Base-by-base conservation (phyloP, 202 grass and related monocot genomes). In the Setaria viridis region DNA sequence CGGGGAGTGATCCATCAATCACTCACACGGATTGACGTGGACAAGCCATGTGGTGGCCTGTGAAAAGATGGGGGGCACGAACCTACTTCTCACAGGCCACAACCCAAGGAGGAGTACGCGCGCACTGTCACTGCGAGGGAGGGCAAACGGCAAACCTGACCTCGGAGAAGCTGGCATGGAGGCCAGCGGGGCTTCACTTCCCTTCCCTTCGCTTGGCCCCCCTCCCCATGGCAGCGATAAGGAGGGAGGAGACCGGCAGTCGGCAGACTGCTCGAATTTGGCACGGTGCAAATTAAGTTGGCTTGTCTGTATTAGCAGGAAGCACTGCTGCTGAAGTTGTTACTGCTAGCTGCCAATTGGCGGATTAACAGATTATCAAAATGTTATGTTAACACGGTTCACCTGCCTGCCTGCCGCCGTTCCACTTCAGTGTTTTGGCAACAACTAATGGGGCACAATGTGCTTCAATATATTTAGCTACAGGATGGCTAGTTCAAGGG, bases 1-100 rank as follows among this genome's bases (percentile, higher is more conserved):
- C 3, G 59, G 34, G 48, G 25, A n/a, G 7, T 25, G 49, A 70
- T 58, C 33, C 43, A 56, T 47, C 79, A 55, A 14, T 67, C 72
- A 41, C 35, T 51, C 60, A 81, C 68, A 32, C 68, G 25, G 25
- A 83, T 75, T 69, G 80, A 90, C 84, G 60, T 80, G 80, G 76
- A 71, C 81, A 76, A 2, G 45, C 85, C 81, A 87, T 91, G 89
- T 87, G 89, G 85, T 48, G 69, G 6, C 75, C 79, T 60, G 89
- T 57, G 54, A 76, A 80, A 87, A 80, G 62, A 64, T 67, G 29
- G 76, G 76, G 54, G 58, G 47, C 51, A 50, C 48, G 11, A 56
- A 54, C 41, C 82, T 17, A 54, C 47, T 34, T 2, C 20, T 56
- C 25, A 60, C 10, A n/a, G 59, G 19, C 8, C 20, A 59, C 9